Evolutionary conservation across 345 rosid species (phyloP).

Genomic region (Linum lewisii): DNA sequence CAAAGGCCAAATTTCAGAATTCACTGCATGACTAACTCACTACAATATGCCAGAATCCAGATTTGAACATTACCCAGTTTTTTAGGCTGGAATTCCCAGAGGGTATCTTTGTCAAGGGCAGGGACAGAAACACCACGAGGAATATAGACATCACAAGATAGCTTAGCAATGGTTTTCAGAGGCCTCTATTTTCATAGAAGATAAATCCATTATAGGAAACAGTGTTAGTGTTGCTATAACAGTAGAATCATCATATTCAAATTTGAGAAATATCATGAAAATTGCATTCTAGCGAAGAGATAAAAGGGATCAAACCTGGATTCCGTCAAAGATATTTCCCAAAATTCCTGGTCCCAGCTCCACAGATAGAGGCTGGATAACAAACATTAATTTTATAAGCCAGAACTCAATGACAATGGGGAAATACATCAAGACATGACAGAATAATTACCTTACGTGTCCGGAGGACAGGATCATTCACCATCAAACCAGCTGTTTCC

Average conservation of each 20-base stretch:
- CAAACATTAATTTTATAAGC: conserved; percentile 15
- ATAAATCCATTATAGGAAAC: neutral
- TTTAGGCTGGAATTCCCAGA: conserved; percentile 92
- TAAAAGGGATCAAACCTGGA: conserved; percentile 56
- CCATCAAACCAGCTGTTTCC: conserved; percentile 91
- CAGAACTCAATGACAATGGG: conserved; percentile 3
- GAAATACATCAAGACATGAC: neutral
- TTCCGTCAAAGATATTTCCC: conserved; percentile 97
- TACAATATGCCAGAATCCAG: conserved; percentile 6
- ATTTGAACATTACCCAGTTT: conserved; percentile 45
- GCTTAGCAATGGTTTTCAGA: conserved; percentile 87
- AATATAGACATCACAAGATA: conserved; percentile 94
- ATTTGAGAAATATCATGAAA: conserved; percentile 2
- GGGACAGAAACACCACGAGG: conserved; percentile 99
- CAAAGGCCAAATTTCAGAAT: conserved; percentile 5
- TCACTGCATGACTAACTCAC: neutral
- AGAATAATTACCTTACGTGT: conserved; percentile 59
- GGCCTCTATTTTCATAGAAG: conserved; percentile 57
- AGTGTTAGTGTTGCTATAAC: neutral
- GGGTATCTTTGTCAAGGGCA: conserved; percentile 86
- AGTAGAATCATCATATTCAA: neutral
- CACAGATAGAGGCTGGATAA: conserved; percentile 85
- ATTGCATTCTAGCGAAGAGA: neutral
- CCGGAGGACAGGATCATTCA: conserved; percentile 90
- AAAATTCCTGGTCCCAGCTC: conserved; percentile 98